Conservation (phyloP, 169 alveolate genomes). For the Pseudocohnilembus persalinus region DNA sequence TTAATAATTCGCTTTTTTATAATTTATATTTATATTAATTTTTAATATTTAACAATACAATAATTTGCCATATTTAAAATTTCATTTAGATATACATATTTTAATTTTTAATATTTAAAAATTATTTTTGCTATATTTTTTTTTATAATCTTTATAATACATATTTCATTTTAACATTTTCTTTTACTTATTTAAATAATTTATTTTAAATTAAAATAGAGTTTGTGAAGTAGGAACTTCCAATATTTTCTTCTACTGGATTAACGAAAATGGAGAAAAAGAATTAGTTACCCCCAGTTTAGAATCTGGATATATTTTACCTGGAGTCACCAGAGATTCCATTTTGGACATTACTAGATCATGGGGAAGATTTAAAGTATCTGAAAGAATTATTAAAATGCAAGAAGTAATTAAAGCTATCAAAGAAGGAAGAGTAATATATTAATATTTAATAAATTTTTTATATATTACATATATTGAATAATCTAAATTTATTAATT, state of each 20-base stretch:
- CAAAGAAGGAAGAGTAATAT: slow-evolving; percentile 52
- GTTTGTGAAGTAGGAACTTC: slow-evolving; percentile 74
- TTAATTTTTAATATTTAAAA: background rate
- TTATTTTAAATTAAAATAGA: background rate
- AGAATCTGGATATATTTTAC: slow-evolving; percentile 63
- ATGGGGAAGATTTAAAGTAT: slow-evolving; percentile 56
- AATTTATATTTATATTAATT: too few species aligned
- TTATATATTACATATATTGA: background rate
- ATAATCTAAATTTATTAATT: background rate
- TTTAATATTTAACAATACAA: too few species aligned
- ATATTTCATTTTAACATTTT: background rate
- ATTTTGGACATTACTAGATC: slow-evolving; percentile 45
- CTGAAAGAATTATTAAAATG: slow-evolving; percentile 52
- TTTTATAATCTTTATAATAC: too few species aligned
- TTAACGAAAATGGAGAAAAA: slow-evolving; percentile 58
- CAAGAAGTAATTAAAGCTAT: slow-evolving; percentile 53
- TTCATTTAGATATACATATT: background rate
- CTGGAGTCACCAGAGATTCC: slow-evolving; percentile 56
- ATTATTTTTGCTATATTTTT: too few species aligned
- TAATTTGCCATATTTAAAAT: too few species aligned
- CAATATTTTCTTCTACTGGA: slow-evolving; percentile 64
- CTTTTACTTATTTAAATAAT: too few species aligned
- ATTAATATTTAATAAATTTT: background rate
- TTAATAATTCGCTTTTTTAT: too few species aligned
- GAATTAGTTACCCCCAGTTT: slow-evolving; percentile 68